phyloP scores from a whole-genome alignment of 164 flowering plant species.

The Sedum album region DNA sequence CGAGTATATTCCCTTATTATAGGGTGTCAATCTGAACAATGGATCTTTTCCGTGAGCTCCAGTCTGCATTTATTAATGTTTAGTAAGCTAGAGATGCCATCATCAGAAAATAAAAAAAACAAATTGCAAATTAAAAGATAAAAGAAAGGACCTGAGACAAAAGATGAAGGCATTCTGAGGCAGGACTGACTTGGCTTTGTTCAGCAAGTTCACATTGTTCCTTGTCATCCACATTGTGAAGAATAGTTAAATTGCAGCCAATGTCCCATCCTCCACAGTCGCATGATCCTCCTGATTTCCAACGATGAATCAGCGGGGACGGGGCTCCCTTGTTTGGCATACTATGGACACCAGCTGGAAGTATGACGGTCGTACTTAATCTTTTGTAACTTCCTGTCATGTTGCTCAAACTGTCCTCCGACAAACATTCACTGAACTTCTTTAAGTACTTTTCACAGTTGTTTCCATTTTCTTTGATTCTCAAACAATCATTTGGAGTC shows the following conservation, averaged over 20 bases:
- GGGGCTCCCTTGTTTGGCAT: conserved; percentile 59
- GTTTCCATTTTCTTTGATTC: conserved; percentile 8
- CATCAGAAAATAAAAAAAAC: neutral
- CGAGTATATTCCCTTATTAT: conserved; percentile 41
- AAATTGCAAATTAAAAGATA: neutral
- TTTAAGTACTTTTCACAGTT: conserved; percentile 10
- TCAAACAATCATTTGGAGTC: conserved; percentile 16
- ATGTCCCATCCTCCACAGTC: conserved; percentile 99
- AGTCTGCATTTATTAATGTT: neutral
- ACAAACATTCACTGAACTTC: conserved; percentile 8
- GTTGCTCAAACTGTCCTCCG: conserved; percentile 15
- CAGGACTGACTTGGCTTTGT: conserved; percentile 14
- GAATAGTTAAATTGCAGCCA: conserved; percentile 66
- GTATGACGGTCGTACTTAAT: conserved; percentile 36
- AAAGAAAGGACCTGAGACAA: conserved; percentile 43
- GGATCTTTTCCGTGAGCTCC: conserved; percentile 32
- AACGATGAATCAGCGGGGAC: conserved; percentile 61
- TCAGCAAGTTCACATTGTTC: conserved; percentile 8
- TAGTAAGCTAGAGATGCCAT: neutral
- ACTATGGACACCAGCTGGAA: conserved; percentile 74
- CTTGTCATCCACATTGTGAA: conserved; percentile 26
- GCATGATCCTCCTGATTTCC: conserved; percentile 85
- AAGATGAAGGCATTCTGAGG: conserved; percentile 39
- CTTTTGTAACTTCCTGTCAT: neutral
- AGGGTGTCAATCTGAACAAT: conserved; percentile 42